Conservation (phyloP, 495 filamentous ascomycete species). For the Tuber microsphaerosporum region DNA sequence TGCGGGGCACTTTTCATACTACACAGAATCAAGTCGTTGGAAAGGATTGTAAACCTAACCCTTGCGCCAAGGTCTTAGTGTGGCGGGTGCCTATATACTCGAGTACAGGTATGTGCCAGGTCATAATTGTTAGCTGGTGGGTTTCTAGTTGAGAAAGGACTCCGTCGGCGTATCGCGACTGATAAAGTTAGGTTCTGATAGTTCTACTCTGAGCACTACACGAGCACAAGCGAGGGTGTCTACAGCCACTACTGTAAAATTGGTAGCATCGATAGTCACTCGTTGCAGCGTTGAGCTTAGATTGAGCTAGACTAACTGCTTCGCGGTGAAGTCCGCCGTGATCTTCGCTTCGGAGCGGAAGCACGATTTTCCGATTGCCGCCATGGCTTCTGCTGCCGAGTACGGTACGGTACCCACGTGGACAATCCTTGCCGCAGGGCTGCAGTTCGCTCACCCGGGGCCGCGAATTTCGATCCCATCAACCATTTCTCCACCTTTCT, state of each 20-base stretch:
- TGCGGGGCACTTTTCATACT: no score
- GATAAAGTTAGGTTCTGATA: not conserved
- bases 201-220: not conserved
- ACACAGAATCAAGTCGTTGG: no score
- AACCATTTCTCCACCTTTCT: not conserved
- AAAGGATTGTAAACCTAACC: conserved; percentile 7
- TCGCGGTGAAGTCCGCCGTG: not conserved
- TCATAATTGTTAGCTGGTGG: not conserved
- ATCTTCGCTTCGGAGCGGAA: not conserved
- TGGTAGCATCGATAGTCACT: not conserved
- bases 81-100: not conserved
- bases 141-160: not conserved
- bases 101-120: not conserved
- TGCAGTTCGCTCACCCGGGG: not conserved
- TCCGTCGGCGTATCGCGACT: not conserved
- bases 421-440: not conserved
- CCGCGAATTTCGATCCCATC: not conserved
- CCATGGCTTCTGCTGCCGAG: not conserved
- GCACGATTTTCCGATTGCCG: not conserved
- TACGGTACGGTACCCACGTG: not conserved
- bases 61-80: not conserved
- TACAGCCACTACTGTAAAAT: not conserved
- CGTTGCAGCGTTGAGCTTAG: not conserved
- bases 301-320: not conserved
- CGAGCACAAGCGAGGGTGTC: not conserved